A percentile compares a stretch with the other conserved stretches of the same genome.
Evolutionary conservation across 208 protist species (phyloP).

Genomic region (Borovskyia barvae): DNA sequence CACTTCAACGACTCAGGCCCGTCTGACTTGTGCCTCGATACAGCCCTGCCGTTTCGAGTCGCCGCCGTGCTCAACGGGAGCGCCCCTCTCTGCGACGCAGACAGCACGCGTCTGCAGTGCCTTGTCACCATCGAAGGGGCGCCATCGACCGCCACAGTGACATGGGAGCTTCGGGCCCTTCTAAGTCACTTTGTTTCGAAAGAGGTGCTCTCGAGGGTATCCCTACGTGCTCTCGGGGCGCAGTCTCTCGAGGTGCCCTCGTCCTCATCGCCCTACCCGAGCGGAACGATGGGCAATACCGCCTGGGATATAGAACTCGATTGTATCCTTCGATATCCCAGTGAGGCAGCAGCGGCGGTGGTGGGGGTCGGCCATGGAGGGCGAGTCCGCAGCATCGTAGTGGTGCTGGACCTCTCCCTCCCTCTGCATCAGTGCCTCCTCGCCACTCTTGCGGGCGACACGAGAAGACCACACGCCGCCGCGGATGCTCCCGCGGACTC

Average conservation of each 20-base stretch:
- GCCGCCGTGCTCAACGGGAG: conserved; percentile 49
- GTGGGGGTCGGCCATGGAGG: no score
- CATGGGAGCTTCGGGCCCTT: conserved; percentile 6
- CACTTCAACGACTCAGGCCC: no score
- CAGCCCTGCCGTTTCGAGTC: conserved; percentile 25
- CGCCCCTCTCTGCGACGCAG: conserved; percentile 27
- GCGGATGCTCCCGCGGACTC: neutral
- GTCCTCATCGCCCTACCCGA: neutral
- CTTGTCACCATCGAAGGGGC: conserved; percentile 11
- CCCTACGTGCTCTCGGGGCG: conserved; percentile 4
- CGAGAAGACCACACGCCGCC: neutral
- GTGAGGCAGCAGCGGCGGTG: neutral
- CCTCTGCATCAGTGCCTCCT: neutral
- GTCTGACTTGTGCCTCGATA: no score
- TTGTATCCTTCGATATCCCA: no score
- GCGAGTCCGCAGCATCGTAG: conserved; percentile 22
- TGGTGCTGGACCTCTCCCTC: conserved; percentile 33
- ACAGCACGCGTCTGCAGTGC: conserved; percentile 2
- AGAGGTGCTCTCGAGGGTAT: conserved; percentile 28
- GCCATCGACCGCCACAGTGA: neutral
- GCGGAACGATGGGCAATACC: no score
- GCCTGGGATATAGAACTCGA: no score
- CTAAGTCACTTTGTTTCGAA: conserved; percentile 19
- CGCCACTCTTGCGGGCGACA: neutral
- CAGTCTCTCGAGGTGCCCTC: neutral